Conservation (phyloP, 176 grass and related monocot species). For the Ampelocalamus luodianensis region DNA sequence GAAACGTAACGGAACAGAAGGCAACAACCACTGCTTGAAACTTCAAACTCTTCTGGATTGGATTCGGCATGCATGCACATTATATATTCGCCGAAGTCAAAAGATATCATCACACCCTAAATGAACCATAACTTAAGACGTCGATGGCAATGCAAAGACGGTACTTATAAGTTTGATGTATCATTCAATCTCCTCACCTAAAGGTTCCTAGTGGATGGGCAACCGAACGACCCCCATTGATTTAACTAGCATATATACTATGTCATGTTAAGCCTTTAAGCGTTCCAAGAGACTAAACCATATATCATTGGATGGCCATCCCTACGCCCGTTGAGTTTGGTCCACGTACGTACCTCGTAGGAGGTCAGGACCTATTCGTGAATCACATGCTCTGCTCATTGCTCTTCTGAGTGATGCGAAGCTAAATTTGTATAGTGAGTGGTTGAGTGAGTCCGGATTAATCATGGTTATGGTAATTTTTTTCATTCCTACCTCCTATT, state of each 20-base stretch:
- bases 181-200: constrained; percentile 15
- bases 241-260: too few relatives aligned
- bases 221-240: too few relatives aligned
- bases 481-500: too few relatives aligned
- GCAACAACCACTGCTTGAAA: neutral
- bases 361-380: too few relatives aligned
- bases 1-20: constrained; percentile 15
- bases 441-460: too few relatives aligned
- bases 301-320: too few relatives aligned
- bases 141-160: neutral
- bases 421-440: neutral
- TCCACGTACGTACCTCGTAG: too few relatives aligned
- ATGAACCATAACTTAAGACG: neutral
- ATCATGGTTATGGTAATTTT: too few relatives aligned
- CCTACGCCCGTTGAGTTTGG: too few relatives aligned
- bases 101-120: neutral
- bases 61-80: neutral
- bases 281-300: neutral
- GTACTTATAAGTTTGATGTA: too few relatives aligned
- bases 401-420: too few relatives aligned
- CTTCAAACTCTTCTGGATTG: neutral
- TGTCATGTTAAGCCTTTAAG: neutral
- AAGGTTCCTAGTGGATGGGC: neutral
- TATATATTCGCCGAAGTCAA: neutral
- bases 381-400: too few relatives aligned